Base-by-base conservation (phyloP, 208 protist genomes). In the Borovskyia barvae region DNA sequence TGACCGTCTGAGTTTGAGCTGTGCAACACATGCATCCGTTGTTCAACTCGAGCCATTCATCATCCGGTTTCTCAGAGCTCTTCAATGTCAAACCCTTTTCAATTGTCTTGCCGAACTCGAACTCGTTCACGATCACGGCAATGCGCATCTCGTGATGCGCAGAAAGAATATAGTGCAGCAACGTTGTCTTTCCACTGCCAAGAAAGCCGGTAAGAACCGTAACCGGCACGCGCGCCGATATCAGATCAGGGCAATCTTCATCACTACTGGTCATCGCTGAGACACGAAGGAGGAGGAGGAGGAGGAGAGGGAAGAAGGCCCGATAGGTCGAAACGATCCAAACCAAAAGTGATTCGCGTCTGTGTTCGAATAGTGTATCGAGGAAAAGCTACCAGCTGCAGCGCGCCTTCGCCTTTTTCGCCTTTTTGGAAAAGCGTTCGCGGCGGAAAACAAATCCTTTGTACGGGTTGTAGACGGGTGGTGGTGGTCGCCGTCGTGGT, bases 21-120 rank as follows among this genome's bases (percentile, higher is more conserved):
- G 88, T 96, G 80, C 97, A 98, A 66, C 94, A 98, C 66, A 98
- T 92, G 75, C 95, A 98, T 5, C 97, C 97, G 58, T 98, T 98
- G 37, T 86, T 85, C 36, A 98, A 71, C 77, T 98, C 96, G 15
- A 98, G 55, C 87, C 93, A 97, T 74, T 98, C 94, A 49, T 98
- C 92, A 50, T 96, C 96, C 20, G 80, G 60, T 62, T 97, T 94
- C 42, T 96, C 83, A 2, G 90, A 92, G 60, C 85, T 93, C 39
- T 90, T 95, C 26, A 97, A 53, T 4, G 89, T 84, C 25, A 97
- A 59, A n/a, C 83, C 85, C 62, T 96, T 92, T 61, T 97, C 89
- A 55, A 97, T 94, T 1, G 83, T 83, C 63, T 85, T 90, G 47
- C 90, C 90, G 62, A 94, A 93, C 63, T 94, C 90, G 52, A 95